Percentiles rank a stretch among this genome's conserved stretches.
Conservation (phyloP, 495 filamentous ascomycete genomes). For the Neurospora sp. region DNA sequence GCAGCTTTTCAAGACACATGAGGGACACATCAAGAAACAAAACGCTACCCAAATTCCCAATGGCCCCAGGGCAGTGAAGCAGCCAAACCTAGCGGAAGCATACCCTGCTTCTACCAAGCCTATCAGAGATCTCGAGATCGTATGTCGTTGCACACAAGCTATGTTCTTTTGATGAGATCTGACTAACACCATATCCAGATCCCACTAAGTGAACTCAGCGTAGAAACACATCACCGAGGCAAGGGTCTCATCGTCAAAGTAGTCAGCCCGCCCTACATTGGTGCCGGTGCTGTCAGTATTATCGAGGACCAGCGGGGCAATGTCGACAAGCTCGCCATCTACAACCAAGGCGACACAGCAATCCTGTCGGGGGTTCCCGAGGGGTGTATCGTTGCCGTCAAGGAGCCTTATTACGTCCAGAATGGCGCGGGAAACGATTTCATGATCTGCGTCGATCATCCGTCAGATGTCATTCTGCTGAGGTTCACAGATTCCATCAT, state of each 20-base stretch:
- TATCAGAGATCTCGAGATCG: slow-evolving; percentile 24
- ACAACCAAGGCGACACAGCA: slow-evolving; percentile 30
- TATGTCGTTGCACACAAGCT: not conserved
- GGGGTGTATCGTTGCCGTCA: slow-evolving; percentile 33
- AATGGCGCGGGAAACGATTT: slow-evolving; percentile 28
- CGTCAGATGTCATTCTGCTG: slow-evolving; percentile 32
- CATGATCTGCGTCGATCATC: slow-evolving; percentile 44
- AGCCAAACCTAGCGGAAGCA: slow-evolving; percentile 19
- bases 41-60: slow-evolving; percentile 8
- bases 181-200: slow-evolving; percentile 8
- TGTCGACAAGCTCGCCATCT: slow-evolving; percentile 36
- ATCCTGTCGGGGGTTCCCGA: slow-evolving; percentile 23
- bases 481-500: slow-evolving; percentile 16
- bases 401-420: slow-evolving; percentile 43
- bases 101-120: slow-evolving; percentile 25
- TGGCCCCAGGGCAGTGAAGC: slow-evolving; percentile 23
- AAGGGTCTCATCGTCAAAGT: slow-evolving; percentile 33
- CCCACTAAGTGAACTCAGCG: slow-evolving; percentile 23
- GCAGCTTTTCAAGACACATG: slow-evolving; percentile 23
- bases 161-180: not conserved
- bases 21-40: slow-evolving; percentile 20
- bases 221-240: slow-evolving; percentile 44
- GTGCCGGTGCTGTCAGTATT: slow-evolving; percentile 34
- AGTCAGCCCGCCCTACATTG: slow-evolving; percentile 28
- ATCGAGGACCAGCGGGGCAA: slow-evolving; percentile 41